A percentile compares a stretch with the other conserved stretches of the same genome.
Evolutionary conservation across 2,329 filamentous ascomycete species (phyloP).

Genomic region (Gnomoniopsis smithogilvyi): DNA sequence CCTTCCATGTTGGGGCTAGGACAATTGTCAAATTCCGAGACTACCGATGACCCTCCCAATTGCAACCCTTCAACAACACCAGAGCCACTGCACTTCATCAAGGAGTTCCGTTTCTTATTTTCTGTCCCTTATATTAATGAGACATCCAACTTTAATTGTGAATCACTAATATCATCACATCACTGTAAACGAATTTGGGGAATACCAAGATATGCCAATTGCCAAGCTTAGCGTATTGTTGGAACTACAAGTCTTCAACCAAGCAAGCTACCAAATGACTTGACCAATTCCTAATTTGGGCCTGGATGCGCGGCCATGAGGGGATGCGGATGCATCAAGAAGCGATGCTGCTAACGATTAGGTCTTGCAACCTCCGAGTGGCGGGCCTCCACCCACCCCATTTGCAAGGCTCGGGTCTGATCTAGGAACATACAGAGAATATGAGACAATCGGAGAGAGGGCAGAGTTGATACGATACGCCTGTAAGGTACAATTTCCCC

Average conservation of each 20-base stretch:
- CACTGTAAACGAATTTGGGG: neutral
- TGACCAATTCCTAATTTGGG: constrained; percentile 1
- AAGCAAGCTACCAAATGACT: no score
- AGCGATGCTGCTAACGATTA: neutral
- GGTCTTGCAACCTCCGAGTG: neutral
- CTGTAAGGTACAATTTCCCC: neutral
- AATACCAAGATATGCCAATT: neutral
- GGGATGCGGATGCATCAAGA: neutral
- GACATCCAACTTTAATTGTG: no score
- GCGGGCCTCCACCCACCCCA: neutral
- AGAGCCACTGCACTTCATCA: no score
- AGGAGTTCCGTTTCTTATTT: no score
- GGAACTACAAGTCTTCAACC: no score
- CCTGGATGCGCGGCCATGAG: neutral
- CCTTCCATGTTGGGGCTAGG: no score
- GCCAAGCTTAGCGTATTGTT: neutral
- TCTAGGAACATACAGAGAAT: no score
- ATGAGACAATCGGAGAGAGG: neutral
- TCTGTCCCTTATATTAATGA: no score
- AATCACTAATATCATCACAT: neutral
- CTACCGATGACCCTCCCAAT: no score
- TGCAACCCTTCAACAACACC: no score
- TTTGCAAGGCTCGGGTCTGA: no score
- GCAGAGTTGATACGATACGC: neutral
- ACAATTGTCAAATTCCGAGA: no score